These are phyloP conservation scores for Rhizopus sp. DNA, from an alignment of 371 early-diverging fungal genomes.

Conservation along the genomic window DNA sequence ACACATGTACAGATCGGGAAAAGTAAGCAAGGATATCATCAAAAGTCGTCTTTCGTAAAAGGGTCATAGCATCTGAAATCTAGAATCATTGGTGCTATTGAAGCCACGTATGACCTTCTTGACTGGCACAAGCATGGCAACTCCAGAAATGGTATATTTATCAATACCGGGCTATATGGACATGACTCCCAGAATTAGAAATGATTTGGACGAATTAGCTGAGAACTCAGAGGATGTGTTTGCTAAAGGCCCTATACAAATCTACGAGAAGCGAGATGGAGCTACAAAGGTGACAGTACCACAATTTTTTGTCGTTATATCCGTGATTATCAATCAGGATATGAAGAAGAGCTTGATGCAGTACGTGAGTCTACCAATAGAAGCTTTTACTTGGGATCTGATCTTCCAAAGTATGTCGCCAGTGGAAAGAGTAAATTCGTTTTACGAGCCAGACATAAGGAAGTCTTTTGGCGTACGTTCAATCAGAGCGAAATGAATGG, in stretches of 20 bases:
- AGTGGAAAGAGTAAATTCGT: background rate
- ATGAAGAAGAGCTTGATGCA: background rate
- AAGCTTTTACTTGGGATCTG: background rate
- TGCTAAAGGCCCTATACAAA: background rate
- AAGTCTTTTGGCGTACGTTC: slow-evolving; percentile 3
- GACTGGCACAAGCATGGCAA: slow-evolving; percentile 2
- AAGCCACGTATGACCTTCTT: slow-evolving; percentile 7
- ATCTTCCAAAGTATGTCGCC: slow-evolving; percentile 1
- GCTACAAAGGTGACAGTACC: background rate
- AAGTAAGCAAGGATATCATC: background rate
- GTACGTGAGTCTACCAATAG: background rate
- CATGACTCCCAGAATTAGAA: background rate
- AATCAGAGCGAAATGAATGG: slow-evolving; percentile 5
- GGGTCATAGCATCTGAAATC: background rate
- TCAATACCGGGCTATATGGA: background rate
- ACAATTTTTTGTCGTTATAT: slow-evolving; percentile 6
- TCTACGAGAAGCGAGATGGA: slow-evolving; percentile 3
- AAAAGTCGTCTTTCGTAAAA: background rate
- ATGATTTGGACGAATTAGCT: background rate
- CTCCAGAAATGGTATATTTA: background rate
- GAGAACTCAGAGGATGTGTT: slow-evolving; percentile 1
- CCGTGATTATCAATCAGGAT: background rate
- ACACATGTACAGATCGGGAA: background rate
- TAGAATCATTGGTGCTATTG: slow-evolving; percentile 4
- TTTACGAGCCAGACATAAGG: too few species aligned